Conservation (phyloP, 257 asterid genomes). For the Nicotiana knightiana region DNA sequence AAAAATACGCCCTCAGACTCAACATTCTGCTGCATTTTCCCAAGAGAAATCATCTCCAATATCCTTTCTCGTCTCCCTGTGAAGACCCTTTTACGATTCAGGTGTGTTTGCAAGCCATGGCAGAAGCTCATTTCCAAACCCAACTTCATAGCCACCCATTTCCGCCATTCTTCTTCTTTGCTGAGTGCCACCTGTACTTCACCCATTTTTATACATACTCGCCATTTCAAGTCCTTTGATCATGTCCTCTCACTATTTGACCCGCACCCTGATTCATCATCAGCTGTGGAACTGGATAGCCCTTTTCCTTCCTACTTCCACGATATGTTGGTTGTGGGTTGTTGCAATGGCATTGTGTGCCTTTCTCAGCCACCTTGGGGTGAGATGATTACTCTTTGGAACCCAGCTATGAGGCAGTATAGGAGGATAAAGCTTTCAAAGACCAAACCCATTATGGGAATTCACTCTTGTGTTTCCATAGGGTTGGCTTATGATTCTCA, state of each 20-base stretch:
- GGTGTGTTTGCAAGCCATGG: not conserved
- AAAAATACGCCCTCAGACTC: not conserved
- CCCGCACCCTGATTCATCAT: not conserved
- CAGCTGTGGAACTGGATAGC: not conserved
- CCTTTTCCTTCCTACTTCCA: not conserved
- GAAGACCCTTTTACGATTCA: not conserved
- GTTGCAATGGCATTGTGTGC: not conserved
- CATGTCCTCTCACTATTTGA: not conserved
- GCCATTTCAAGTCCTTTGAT: not conserved
- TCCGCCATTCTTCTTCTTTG: not conserved
- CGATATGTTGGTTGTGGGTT: not conserved
- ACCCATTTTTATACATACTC: not conserved
- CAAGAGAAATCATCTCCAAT: not conserved
- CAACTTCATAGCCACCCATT: not conserved
- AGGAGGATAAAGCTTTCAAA: not conserved
- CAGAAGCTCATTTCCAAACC: not conserved
- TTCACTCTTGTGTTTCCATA: not conserved
- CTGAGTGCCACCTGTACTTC: not conserved
- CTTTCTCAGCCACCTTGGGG: conserved; percentile 3
- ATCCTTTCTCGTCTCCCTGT: not conserved
- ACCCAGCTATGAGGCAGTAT: not conserved
- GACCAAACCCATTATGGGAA: not conserved
- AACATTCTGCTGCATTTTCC: not conserved
- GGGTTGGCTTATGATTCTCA: not conserved
- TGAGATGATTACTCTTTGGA: not conserved